Evolutionary conservation across 352 stramenopile species (phyloP).

Genomic region (Phytophthora fragariae): DNA sequence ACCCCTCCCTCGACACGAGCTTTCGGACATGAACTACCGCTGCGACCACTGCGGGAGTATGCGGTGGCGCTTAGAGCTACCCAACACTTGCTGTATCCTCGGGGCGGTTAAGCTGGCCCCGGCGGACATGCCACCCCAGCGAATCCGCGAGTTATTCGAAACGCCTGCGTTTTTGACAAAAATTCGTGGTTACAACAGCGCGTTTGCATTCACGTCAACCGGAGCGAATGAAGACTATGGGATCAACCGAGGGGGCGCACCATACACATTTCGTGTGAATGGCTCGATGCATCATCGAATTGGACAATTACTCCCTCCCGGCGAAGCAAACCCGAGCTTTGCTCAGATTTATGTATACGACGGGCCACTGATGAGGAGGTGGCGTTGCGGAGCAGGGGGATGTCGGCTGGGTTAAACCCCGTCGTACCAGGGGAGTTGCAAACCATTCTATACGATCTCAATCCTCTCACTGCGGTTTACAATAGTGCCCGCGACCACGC

Average conservation of each 20-base stretch:
- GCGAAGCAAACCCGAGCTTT: background rate
- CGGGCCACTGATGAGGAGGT: background rate
- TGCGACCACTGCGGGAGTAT: background rate
- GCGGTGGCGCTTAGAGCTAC: background rate
- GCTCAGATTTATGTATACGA: slow-evolving; percentile 12
- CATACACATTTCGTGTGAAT: slow-evolving; percentile 1
- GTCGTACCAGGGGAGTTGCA: background rate
- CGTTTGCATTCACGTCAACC: slow-evolving; percentile 1
- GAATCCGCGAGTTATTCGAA: background rate
- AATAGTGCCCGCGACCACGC: background rate
- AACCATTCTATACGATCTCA: background rate
- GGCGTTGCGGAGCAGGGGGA: background rate
- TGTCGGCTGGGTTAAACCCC: background rate
- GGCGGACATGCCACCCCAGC: background rate
- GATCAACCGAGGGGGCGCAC: background rate
- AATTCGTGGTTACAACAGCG: slow-evolving; percentile 4
- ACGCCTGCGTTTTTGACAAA: background rate
- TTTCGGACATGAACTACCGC: background rate
- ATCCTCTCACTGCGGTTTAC: background rate
- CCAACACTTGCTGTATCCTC: background rate
- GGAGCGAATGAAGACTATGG: background rate
- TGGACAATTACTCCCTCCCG: background rate
- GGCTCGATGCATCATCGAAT: slow-evolving; percentile 1
- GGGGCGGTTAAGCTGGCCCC: background rate
- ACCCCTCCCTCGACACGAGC: background rate